A percentile compares a stretch with the other conserved stretches of the same genome.
phyloP scores from a whole-genome alignment of 2,329 filamentous ascomycete genomes.

The Xylaria sp. region DNA sequence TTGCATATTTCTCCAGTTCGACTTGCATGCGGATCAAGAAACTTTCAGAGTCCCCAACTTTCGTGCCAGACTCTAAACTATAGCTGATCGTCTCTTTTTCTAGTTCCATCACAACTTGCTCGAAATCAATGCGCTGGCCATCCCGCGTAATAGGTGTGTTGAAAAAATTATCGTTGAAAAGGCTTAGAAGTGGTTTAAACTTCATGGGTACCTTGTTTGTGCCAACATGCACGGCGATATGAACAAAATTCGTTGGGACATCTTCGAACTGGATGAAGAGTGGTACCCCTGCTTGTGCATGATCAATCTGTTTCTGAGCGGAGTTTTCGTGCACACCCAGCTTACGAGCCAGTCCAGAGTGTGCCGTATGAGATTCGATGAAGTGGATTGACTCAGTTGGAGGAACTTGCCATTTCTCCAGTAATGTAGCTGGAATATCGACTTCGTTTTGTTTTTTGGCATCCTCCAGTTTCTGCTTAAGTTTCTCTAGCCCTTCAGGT shows the following conservation, averaged over 20 bases:
- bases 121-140: slow-evolving; percentile 83
- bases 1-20: slow-evolving; percentile 86
- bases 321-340: slow-evolving; percentile 74
- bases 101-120: slow-evolving; percentile 89
- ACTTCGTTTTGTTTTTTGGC: slow-evolving; percentile 91
- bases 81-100: slow-evolving; percentile 93
- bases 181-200: slow-evolving; percentile 81
- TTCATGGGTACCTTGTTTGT: slow-evolving; percentile 81
- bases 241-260: slow-evolving; percentile 91
- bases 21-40: slow-evolving; percentile 84
- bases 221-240: slow-evolving; percentile 82
- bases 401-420: slow-evolving; percentile 85
- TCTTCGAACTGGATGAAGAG: slow-evolving; percentile 98
- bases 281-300: slow-evolving; percentile 69
- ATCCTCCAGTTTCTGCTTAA: slow-evolving; percentile 79
- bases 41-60: slow-evolving; percentile 82
- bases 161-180: slow-evolving; percentile 95
- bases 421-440: slow-evolving; percentile 82
- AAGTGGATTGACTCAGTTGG: slow-evolving; percentile 93
- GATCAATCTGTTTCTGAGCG: slow-evolving; percentile 80
- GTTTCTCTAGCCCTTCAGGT: slow-evolving; percentile 78
- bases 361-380: slow-evolving; percentile 85
- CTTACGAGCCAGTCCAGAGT: slow-evolving; percentile 79
- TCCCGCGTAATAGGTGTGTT: slow-evolving; percentile 84
- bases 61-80: slow-evolving; percentile 72